phyloP scores from a whole-genome alignment of 164 flowering plant genomes.

The Umbellularia californica region DNA sequence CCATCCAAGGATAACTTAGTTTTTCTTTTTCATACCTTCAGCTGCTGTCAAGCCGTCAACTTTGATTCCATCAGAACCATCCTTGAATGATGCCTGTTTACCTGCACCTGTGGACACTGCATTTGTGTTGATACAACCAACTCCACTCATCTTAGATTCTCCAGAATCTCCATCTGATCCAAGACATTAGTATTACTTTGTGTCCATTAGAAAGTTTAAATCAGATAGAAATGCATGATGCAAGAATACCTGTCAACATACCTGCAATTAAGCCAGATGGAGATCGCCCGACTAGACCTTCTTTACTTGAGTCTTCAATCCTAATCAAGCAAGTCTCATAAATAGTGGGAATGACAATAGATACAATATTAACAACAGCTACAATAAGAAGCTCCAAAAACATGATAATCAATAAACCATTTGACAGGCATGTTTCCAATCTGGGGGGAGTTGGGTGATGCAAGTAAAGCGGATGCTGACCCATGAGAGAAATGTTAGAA shows the following conservation, averaged over 20 bases:
- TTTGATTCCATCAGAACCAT: conserved; percentile 35
- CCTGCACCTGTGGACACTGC: conserved; percentile 29
- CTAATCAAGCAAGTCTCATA: conserved; percentile 31
- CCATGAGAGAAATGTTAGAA: neutral
- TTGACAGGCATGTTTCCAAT: neutral
- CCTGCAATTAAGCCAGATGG: conserved; percentile 48
- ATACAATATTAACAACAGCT: neutral
- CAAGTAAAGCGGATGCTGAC: neutral
- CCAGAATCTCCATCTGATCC: conserved; percentile 31
- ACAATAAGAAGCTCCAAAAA: neutral
- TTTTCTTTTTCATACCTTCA: conserved; percentile 12
- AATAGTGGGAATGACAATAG: neutral
- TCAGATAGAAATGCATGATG: neutral
- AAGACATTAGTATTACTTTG: conserved; percentile 1
- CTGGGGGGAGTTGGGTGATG: neutral
- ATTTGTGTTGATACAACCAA: conserved; percentile 36
- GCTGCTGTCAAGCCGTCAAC: conserved; percentile 44
- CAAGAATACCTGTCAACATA: conserved; percentile 12
- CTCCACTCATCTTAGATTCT: conserved; percentile 16
- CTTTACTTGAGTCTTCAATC: conserved; percentile 54
- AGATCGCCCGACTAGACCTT: conserved; percentile 40
- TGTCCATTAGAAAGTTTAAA: neutral
- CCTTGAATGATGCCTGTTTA: conserved; percentile 53
- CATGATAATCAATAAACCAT: neutral
- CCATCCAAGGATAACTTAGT: no score